Evolutionary conservation across 2,329 filamentous ascomycete genomes (phyloP).

Genomic region (Diaporthe capsici): DNA sequence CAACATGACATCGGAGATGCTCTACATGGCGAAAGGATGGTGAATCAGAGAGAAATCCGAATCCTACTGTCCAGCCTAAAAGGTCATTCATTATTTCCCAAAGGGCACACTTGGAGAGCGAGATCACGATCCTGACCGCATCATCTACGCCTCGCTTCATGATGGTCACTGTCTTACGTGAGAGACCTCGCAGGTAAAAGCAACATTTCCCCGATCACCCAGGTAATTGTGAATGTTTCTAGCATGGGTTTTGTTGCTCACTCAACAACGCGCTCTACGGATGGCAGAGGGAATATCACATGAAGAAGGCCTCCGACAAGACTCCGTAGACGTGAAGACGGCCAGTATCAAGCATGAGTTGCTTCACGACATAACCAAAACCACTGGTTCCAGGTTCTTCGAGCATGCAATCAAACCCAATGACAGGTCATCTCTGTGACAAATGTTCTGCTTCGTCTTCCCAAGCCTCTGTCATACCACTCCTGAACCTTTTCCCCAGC

Average conservation of each 20-base stretch:
- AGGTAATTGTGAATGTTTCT: no score
- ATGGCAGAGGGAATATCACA: background rate
- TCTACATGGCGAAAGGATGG: background rate
- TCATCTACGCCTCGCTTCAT: background rate
- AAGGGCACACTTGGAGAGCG: background rate
- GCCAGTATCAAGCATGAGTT: background rate
- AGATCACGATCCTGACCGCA: background rate
- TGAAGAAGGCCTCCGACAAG: background rate
- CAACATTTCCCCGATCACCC: background rate
- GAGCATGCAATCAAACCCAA: background rate
- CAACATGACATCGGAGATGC: no score
- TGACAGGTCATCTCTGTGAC: background rate
- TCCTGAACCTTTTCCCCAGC: background rate
- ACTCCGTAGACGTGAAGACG: background rate
- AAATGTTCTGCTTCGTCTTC: background rate
- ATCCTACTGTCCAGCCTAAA: background rate
- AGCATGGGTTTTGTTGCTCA: no score
- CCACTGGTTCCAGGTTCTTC: background rate
- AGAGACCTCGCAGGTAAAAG: background rate
- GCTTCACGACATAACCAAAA: background rate
- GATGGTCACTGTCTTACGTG: no score
- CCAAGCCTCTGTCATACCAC: background rate
- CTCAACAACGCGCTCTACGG: background rate
- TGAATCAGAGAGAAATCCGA: background rate
- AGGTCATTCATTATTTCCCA: background rate